These are phyloP conservation scores for Picea sitchensis DNA, from an alignment of 75 land plant species.

Conservation along the genomic window DNA sequence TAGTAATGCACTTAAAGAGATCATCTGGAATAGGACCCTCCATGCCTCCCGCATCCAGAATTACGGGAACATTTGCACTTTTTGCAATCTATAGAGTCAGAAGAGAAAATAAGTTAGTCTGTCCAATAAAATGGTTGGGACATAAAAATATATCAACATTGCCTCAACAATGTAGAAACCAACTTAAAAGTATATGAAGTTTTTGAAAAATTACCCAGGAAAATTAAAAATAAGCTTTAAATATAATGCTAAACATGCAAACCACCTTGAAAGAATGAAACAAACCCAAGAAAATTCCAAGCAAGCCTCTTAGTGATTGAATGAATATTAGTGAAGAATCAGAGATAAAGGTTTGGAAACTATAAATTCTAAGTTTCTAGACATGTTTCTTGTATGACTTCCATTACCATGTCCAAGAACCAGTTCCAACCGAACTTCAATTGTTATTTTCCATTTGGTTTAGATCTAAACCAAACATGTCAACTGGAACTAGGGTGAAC, in stretches of 20 bases:
- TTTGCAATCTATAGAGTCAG: conserved; percentile 59
- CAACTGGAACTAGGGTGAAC: not conserved
- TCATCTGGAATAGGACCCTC: conserved; percentile 79
- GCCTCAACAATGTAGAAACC: not conserved
- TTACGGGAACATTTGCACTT: conserved; percentile 79
- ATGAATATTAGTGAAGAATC: too few species aligned
- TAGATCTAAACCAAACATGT: too few species aligned
- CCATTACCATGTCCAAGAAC: not conserved
- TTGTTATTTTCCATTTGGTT: too few species aligned
- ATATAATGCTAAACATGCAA: not conserved
- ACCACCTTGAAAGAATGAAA: not conserved
- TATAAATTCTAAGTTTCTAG: too few species aligned
- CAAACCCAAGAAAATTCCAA: not conserved
- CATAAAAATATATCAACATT: not conserved
- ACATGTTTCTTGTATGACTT: not conserved
- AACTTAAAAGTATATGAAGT: not conserved
- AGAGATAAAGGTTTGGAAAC: too few species aligned
- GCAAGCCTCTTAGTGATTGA: not conserved
- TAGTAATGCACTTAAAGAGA: conserved; percentile 54
- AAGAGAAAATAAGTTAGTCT: too few species aligned
- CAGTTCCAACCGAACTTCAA: not conserved
- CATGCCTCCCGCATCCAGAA: conserved; percentile 94
- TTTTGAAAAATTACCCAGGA: too few species aligned
- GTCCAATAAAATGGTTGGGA: not conserved
- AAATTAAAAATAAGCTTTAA: not conserved